Percentiles rank a stretch among this genome's conserved stretches.
Conservation (phyloP, 2,329 filamentous ascomycete species). For the Colletotrichum siamense region DNA sequence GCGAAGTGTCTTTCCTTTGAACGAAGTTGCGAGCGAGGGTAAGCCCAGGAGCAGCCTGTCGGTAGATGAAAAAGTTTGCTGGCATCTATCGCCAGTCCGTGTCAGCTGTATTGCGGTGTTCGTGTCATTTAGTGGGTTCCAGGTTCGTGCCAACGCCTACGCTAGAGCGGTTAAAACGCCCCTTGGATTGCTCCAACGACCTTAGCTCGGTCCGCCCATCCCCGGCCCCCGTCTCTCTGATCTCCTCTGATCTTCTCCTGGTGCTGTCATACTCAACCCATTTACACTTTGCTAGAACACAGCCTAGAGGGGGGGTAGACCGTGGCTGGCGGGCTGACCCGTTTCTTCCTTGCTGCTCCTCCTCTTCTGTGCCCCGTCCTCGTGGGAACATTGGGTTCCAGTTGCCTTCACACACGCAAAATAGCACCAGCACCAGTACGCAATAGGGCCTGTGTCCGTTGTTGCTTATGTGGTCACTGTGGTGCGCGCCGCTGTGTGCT, state of each 20-base stretch:
- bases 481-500: neutral
- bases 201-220: conserved; percentile 1
- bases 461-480: neutral
- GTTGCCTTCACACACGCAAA: neutral
- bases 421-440: neutral
- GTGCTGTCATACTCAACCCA: neutral
- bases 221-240: neutral
- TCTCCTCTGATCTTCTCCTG: neutral
- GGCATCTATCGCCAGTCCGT: neutral
- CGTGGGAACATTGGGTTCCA: neutral
- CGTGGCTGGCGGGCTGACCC: neutral
- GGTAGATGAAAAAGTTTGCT: neutral
- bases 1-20: neutral
- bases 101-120: neutral
- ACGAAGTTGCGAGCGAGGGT: neutral
- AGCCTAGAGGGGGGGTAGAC: neutral
- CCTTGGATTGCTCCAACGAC: neutral
- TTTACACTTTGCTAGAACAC: neutral
- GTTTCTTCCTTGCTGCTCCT: neutral
- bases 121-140: conserved; percentile 15
- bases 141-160: conserved; percentile 3
- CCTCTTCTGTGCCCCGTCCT: neutral
- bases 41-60: neutral
- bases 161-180: conserved; percentile 6
- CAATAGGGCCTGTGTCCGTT: neutral